Evolutionary conservation across 345 rosid species (phyloP), one percentile per base, ranked within the genome.

Genomic region (Psidium friedrichsthalianum): DNA sequence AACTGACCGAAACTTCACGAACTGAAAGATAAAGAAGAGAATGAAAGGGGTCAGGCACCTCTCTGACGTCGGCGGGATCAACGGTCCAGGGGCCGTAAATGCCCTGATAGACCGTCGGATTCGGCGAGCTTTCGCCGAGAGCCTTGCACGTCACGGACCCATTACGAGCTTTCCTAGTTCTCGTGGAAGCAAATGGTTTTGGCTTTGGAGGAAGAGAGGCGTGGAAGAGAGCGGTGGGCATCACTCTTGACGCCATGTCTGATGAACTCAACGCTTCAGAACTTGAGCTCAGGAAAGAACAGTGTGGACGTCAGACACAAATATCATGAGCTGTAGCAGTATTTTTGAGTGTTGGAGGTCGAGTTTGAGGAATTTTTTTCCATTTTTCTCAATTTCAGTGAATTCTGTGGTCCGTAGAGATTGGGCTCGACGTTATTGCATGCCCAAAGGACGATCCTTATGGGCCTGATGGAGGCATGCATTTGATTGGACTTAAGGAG

Each of bases 31-130:
- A 27, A 83, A 69, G 42, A 47, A 29, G 54, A 36, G 56, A 24
- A 3, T 6, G 58, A 42, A 14, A 16, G 12, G 27, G 10, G 27
- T 20, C 15, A 20, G 32, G 56, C 81, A 96, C 99, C 98, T 97
- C 99, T 86, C 91, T 91, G 21, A 97, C 96, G 89, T 97, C 98
- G 69, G 97, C 88, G 29, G 91, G 83, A 21, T 97, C 98, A 55
- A 97, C 89, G 74, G 93, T 92, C 99, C 99, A 97, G 51, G 94
- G 94, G 59, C 99, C 98, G 85, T 93, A 97, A 58, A 84, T 89
- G 44, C 98, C 99, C 83, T 91, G 87, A 88, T 94, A 97, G 85
- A 95, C 94, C 42, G 94, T 83, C 78, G 85, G 91, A 74, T 90
- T 92, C 11, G 89, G 82, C 42, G 94, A 86, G 90, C 92, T 86